Percentiles rank a stretch among this genome's conserved stretches.
These are phyloP conservation scores for Sclerotinia glacialis DNA, from an alignment of 2,329 filamentous ascomycete species.

Conservation along the genomic window DNA sequence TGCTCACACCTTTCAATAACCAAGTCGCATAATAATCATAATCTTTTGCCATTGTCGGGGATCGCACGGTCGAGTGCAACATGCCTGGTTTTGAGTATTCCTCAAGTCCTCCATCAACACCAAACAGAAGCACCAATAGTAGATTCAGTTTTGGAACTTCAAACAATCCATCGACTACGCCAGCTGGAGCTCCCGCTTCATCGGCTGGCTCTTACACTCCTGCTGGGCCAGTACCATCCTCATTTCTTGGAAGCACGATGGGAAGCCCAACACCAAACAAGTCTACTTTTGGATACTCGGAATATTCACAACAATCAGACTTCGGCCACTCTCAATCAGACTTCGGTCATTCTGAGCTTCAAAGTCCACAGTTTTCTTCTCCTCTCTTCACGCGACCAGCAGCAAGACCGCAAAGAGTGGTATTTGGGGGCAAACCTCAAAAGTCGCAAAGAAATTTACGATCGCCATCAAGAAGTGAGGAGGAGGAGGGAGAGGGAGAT, in stretches of 20 bases:
- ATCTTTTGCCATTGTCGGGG: neutral
- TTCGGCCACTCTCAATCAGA: slow-evolving; percentile 29
- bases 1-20: neutral
- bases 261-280: slow-evolving; percentile 39
- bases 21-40: neutral
- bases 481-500: slow-evolving; percentile 46
- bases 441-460: slow-evolving; percentile 27
- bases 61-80: slow-evolving; percentile 2
- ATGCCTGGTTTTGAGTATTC: slow-evolving; percentile 36
- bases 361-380: slow-evolving; percentile 28
- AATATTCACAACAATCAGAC: slow-evolving; percentile 40
- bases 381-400: slow-evolving; percentile 28
- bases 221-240: slow-evolving; percentile 50
- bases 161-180: slow-evolving; percentile 53
- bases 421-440: slow-evolving; percentile 14
- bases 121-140: slow-evolving; percentile 36
- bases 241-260: slow-evolving; percentile 51
- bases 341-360: slow-evolving; percentile 27
- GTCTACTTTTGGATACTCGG: slow-evolving; percentile 31
- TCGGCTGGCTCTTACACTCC: slow-evolving; percentile 55
- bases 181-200: slow-evolving; percentile 54
- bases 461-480: slow-evolving; percentile 40
- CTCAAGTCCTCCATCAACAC: slow-evolving; percentile 40
- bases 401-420: slow-evolving; percentile 45
- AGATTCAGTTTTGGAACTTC: slow-evolving; percentile 34